Evolutionary conservation across 306 rosid species (phyloP).

Genomic region (Albizia julibrissin): DNA sequence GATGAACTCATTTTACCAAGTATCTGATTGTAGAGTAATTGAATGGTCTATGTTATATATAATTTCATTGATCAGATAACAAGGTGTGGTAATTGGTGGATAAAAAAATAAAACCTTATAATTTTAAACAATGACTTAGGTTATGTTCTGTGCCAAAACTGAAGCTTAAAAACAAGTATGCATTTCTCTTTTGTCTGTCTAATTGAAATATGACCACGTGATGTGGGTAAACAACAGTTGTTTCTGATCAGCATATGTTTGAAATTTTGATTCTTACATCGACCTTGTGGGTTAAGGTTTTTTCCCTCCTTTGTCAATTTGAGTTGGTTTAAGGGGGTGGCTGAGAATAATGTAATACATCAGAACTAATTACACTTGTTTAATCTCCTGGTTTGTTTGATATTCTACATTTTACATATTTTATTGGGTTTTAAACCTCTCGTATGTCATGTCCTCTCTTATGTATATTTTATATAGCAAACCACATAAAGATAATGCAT

Average conservation of each 20-base stretch:
- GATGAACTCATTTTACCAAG: background rate
- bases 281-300: background rate
- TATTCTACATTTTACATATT: background rate
- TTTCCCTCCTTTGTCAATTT: background rate
- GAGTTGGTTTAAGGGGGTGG: background rate
- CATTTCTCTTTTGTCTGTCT: constrained; percentile 1
- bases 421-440: background rate
- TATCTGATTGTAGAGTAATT: background rate
- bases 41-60: no score
- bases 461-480: background rate
- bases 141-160: background rate
- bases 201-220: background rate
- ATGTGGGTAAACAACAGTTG: background rate
- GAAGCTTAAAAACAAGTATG: background rate
- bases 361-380: background rate
- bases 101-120: no score
- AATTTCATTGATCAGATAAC: no score
- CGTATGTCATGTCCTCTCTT: background rate
- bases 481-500: background rate
- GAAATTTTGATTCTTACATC: background rate
- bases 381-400: background rate
- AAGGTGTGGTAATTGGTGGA: no score
- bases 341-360: background rate
- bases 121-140: background rate
- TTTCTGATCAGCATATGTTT: background rate